A percentile compares a stretch with the other conserved stretches of the same genome.
These are phyloP conservation scores for Coprinellus micaceus DNA, from an alignment of 768 basidiomycete genomes.

Conservation along the genomic window DNA sequence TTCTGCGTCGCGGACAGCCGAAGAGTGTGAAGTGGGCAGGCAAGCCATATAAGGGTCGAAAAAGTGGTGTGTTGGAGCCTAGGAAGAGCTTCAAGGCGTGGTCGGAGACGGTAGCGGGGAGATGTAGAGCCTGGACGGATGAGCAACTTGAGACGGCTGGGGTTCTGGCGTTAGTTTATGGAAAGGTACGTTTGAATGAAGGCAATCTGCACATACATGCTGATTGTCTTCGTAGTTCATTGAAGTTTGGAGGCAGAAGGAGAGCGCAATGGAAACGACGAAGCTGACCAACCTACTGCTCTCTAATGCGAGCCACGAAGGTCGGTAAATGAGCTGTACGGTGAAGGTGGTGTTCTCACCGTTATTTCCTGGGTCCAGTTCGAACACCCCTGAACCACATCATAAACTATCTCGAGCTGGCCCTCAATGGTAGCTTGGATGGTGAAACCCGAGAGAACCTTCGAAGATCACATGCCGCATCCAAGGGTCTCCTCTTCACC, in stretches of 20 bases:
- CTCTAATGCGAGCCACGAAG: constrained; percentile 82
- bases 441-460: constrained; percentile 72
- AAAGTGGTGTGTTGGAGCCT: constrained; percentile 51
- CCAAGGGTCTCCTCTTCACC: constrained; percentile 76
- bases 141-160: constrained; percentile 81
- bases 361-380: constrained; percentile 33
- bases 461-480: constrained; percentile 67
- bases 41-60: constrained; percentile 45
- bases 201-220: not conserved
- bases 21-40: constrained; percentile 79
- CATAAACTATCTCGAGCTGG: constrained; percentile 82
- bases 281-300: constrained; percentile 71
- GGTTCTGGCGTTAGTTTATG: constrained; percentile 75
- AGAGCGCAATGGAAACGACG: constrained; percentile 65
- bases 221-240: constrained; percentile 63
- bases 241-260: constrained; percentile 83
- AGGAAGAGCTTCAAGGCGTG: constrained; percentile 78
- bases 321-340: constrained; percentile 28
- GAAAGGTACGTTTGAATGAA: constrained; percentile 52
- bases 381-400: constrained; percentile 79
- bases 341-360: not conserved
- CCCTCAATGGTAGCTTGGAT: constrained; percentile 72
- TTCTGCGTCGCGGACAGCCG: constrained; percentile 72
- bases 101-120: constrained; percentile 69
- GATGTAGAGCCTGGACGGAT: constrained; percentile 71